phyloP scores from a whole-genome alignment of 129 eudicot species.

The Flaveria ramosissima region DNA sequence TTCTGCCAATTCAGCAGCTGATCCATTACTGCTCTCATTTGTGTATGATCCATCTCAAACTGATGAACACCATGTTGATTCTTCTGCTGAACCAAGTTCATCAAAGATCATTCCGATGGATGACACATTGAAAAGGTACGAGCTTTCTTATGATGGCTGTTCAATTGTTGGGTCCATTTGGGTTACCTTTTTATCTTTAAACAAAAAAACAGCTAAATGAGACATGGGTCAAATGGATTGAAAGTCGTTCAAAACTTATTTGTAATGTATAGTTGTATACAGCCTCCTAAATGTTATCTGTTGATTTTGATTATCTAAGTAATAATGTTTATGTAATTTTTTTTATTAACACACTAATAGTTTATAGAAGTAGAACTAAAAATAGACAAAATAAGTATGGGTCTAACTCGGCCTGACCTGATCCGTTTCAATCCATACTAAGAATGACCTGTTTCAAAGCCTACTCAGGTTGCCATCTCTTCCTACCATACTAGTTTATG shows the following conservation, averaged over 20 bases:
- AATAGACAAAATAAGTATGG: neutral
- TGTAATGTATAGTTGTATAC: neutral
- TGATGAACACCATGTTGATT: conserved; percentile 33
- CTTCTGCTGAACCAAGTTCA: conserved; percentile 38
- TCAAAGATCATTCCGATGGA: conserved; percentile 36
- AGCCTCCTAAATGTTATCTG: neutral
- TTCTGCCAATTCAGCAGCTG: conserved; percentile 52
- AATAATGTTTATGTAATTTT: neutral
- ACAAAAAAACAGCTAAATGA: neutral
- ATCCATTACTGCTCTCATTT: conserved; percentile 55
- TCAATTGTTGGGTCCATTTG: neutral
- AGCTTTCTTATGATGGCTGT: neutral
- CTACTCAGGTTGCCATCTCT: neutral
- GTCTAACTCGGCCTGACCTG: neutral
- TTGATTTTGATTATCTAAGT: neutral
- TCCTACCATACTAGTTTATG: neutral
- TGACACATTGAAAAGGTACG: conserved; percentile 46
- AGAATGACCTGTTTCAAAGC: neutral
- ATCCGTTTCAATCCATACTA: neutral
- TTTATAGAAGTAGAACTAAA: neutral
- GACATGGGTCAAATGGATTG: neutral
- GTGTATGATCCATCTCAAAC: conserved; percentile 42
- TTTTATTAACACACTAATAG: neutral
- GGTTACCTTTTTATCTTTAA: neutral
- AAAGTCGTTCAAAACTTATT: neutral